These are phyloP conservation scores for Suhomyces pyralidae DNA, from an alignment of 805 yeast species.

Conservation along the genomic window DNA sequence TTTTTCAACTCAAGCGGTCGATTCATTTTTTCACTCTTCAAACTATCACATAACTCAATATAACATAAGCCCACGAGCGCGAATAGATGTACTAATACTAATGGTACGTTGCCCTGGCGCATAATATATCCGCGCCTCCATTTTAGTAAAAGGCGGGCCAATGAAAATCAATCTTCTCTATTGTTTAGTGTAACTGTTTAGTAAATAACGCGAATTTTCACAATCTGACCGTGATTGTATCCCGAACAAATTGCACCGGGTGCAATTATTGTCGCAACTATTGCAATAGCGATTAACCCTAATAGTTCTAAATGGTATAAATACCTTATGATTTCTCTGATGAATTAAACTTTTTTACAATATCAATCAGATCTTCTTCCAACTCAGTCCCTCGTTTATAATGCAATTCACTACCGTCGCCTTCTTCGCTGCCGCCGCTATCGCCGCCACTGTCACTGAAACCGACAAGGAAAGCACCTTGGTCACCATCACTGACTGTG, in stretches of 20 bases:
- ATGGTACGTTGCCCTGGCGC: neutral
- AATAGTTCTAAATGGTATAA: neutral
- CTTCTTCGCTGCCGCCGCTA: constrained; percentile 30
- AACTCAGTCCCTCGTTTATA: constrained; percentile 10
- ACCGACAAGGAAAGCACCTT: constrained; percentile 35
- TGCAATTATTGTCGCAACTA: neutral
- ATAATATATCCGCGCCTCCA: neutral
- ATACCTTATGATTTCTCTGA: neutral
- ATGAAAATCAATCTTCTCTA: neutral
- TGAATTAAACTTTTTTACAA: neutral
- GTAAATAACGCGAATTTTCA: neutral
- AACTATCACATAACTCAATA: neutral
- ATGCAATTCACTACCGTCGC: constrained; percentile 44
- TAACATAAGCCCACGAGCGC: neutral
- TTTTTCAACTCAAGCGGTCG: too few species aligned
- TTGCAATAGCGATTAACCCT: neutral
- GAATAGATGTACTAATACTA: neutral
- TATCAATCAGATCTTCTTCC: constrained; percentile 10
- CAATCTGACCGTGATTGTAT: neutral
- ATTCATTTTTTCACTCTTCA: too few species aligned
- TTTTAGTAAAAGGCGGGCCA: neutral
- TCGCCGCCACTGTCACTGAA: constrained; percentile 36
- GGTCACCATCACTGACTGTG: constrained; percentile 49
- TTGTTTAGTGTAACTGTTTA: neutral
- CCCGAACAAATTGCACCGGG: neutral